Evolutionary conservation across 2,329 filamentous ascomycete species (phyloP).

Genomic region (Parafenestella ontariensis): DNA sequence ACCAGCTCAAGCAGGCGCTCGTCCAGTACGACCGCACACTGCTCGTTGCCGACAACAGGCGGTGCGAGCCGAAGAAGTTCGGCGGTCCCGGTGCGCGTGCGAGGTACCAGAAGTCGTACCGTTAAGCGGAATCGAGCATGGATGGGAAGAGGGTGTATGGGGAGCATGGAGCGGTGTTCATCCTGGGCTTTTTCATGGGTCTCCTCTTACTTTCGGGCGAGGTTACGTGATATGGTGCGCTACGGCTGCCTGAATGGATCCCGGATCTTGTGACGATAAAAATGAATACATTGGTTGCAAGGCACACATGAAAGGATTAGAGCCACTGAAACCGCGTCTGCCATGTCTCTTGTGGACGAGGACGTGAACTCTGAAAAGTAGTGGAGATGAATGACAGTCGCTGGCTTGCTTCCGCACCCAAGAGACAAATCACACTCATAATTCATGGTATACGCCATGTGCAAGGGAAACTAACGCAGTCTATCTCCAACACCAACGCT

Average conservation of each 20-base stretch:
- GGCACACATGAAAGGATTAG: slow-evolving; percentile 20
- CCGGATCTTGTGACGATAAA: slow-evolving; percentile 49
- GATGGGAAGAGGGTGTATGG: slow-evolving; percentile 24
- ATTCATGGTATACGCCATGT: background rate
- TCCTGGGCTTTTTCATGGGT: slow-evolving; percentile 48
- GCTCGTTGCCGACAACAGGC: slow-evolving; percentile 98
- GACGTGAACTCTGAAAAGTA: background rate
- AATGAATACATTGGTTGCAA: slow-evolving; percentile 50
- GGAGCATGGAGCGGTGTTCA: slow-evolving; percentile 48
- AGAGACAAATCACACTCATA: background rate
- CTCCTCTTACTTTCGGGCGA: slow-evolving; percentile 32
- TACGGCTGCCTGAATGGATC: slow-evolving; percentile 37
- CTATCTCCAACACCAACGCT: slow-evolving; percentile 20
- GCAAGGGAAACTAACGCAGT: background rate
- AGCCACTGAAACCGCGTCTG: background rate
- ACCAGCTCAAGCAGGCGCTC: slow-evolving; percentile 96
- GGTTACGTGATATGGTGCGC: slow-evolving; percentile 36
- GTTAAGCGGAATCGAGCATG: slow-evolving; percentile 68
- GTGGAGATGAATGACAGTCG: background rate
- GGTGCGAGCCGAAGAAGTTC: slow-evolving; percentile 99
- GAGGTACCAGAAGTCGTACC: slow-evolving; percentile 99
- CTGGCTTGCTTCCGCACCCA: background rate
- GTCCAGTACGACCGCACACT: slow-evolving; percentile 96
- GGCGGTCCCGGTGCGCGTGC: slow-evolving; percentile 91
- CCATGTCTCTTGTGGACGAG: background rate